phyloP scores from a whole-genome alignment of 257 asterid genomes.

The Phtheirospermum japonicum region DNA sequence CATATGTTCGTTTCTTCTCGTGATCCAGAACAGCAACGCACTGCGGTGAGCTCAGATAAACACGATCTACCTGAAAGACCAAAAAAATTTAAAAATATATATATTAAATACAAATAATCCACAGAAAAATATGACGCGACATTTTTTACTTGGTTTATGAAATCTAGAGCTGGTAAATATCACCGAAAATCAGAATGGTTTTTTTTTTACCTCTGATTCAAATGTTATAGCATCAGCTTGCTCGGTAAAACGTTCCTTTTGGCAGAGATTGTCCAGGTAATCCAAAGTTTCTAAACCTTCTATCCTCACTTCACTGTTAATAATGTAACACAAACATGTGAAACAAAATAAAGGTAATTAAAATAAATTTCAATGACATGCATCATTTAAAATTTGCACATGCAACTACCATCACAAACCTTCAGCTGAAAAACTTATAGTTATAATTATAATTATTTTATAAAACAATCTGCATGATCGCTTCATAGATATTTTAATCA shows the following conservation, averaged over 20 bases:
- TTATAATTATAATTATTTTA: too few species aligned
- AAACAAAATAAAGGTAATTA: slow-evolving; percentile 2
- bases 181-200: neutral
- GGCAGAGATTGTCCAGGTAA: slow-evolving; percentile 79
- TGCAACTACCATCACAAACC: too few species aligned
- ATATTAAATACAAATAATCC: neutral
- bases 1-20: slow-evolving; percentile 78
- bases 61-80: slow-evolving; percentile 71
- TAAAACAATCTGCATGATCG: too few species aligned
- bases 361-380: slow-evolving; percentile 2
- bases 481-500: neutral
- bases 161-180: neutral
- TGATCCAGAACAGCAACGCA: slow-evolving; percentile 84
- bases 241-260: slow-evolving; percentile 81
- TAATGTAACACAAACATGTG: neutral
- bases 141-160: neutral
- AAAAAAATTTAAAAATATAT: neutral
- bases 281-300: slow-evolving; percentile 96
- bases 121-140: neutral
- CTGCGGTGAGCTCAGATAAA: slow-evolving; percentile 66
- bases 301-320: slow-evolving; percentile 78
- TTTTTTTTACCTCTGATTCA: slow-evolving; percentile 72
- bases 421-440: neutral
- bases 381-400: neutral
- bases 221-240: slow-evolving; percentile 95